Conservation (phyloP, 108 stramenopile species). For the Discostella stelligeroides region DNA sequence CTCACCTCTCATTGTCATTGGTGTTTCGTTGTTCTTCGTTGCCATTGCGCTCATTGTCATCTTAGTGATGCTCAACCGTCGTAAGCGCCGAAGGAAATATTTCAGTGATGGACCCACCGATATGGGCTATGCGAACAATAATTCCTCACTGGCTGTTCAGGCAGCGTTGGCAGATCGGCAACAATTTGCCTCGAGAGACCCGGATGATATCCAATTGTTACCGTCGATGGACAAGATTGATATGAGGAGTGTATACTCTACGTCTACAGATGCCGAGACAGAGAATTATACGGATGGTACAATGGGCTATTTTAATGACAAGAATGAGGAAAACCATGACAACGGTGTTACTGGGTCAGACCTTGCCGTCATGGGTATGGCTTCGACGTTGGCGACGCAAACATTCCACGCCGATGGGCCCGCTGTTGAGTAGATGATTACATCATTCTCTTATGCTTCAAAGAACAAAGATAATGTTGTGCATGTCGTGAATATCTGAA, state of each 20-base stretch:
- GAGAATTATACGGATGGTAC: conserved; percentile 9
- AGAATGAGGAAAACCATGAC: conserved; percentile 1
- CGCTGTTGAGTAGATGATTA: neutral
- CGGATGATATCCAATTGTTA: conserved; percentile 8
- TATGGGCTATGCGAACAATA: neutral
- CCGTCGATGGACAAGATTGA: conserved; percentile 14
- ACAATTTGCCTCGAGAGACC: neutral
- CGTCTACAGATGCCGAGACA: conserved; percentile 6
- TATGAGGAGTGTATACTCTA: conserved; percentile 16
- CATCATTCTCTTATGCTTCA: no score
- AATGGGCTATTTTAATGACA: neutral
- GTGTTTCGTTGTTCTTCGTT: neutral
- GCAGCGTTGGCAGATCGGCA: neutral
- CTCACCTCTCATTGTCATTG: neutral
- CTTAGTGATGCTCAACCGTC: neutral
- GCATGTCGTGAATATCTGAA: neutral
- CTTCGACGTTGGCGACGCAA: conserved; percentile 2
- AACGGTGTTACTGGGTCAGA: neutral
- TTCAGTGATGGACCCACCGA: neutral
- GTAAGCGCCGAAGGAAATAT: neutral
- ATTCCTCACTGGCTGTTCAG: neutral
- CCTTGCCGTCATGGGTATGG: conserved; percentile 12
- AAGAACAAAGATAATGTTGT: no score
- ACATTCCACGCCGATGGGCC: neutral
- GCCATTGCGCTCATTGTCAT: neutral